A percentile compares a stretch with the other conserved stretches of the same genome.
These are phyloP conservation scores for Neonectria punicea DNA, from an alignment of 2,329 filamentous ascomycete genomes.

Conservation along the genomic window DNA sequence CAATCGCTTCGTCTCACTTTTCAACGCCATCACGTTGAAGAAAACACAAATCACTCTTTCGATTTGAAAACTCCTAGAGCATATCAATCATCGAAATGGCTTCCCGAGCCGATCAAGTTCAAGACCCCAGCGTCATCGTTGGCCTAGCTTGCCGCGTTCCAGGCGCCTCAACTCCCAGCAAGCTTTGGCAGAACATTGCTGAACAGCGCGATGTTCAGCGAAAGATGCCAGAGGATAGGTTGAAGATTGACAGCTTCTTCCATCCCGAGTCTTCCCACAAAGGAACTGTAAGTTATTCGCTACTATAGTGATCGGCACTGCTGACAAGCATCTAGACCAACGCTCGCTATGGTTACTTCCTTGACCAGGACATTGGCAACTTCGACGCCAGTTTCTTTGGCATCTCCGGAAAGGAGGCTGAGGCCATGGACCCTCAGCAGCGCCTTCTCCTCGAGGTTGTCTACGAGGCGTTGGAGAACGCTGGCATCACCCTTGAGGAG, in stretches of 20 bases:
- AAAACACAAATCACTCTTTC: background rate
- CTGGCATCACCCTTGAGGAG: slow-evolving; percentile 47
- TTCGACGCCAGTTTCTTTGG: slow-evolving; percentile 53
- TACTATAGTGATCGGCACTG: background rate
- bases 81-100: slow-evolving; percentile 28
- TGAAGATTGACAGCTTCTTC: slow-evolving; percentile 55
- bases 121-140: slow-evolving; percentile 47
- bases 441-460: slow-evolving; percentile 45
- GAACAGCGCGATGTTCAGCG: slow-evolving; percentile 48
- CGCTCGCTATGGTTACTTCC: slow-evolving; percentile 41
- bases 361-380: slow-evolving; percentile 45
- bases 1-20: background rate
- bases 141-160: slow-evolving; percentile 44
- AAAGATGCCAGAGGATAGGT: slow-evolving; percentile 56
- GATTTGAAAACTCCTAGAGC: background rate
- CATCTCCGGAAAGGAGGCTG: slow-evolving; percentile 52
- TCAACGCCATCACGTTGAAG: background rate
- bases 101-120: slow-evolving; percentile 31
- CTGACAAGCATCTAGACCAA: slow-evolving; percentile 22
- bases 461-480: slow-evolving; percentile 44
- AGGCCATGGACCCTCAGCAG: slow-evolving; percentile 52
- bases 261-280: slow-evolving; percentile 46
- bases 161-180: slow-evolving; percentile 33
- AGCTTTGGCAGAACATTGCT: slow-evolving; percentile 45
- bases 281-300: slow-evolving; percentile 22